Evolutionary conservation across 345 rosid genomes (phyloP).

Genomic region (Pistacia vera): DNA sequence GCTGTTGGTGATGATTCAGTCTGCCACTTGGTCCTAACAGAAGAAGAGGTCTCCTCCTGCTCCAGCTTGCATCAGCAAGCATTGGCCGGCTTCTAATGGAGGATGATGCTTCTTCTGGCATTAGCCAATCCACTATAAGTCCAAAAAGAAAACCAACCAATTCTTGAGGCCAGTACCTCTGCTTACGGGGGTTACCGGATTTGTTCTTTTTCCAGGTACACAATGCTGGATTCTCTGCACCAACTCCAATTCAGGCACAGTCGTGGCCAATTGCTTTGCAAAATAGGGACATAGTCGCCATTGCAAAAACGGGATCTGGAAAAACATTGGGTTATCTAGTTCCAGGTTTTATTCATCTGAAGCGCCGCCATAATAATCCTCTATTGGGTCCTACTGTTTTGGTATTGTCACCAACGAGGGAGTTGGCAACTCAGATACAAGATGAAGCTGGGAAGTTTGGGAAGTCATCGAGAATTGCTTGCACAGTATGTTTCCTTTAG

Average conservation of each 20-base stretch:
- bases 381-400: conserved; percentile 89
- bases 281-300: conserved; percentile 90
- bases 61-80: conserved; percentile 85
- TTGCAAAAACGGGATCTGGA: conserved; percentile 98
- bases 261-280: conserved; percentile 97
- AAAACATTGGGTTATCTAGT: conserved; percentile 93
- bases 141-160: conserved; percentile 42
- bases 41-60: conserved; percentile 97
- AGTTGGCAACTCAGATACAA: conserved; percentile 95
- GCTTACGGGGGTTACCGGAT: conserved; percentile 56
- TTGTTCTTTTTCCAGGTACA: conserved; percentile 84
- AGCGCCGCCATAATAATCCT: conserved; percentile 62
- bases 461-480: conserved; percentile 82
- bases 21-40: conserved; percentile 66
- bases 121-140: conserved; percentile 49
- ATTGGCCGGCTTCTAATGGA: conserved; percentile 76
- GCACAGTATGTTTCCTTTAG: conserved; percentile 59
- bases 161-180: conserved; percentile 54
- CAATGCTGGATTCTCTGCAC: conserved; percentile 89
- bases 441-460: conserved; percentile 95
- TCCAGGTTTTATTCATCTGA: conserved; percentile 88
- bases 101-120: conserved; percentile 98
- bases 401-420: conserved; percentile 96
- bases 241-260: conserved; percentile 99
- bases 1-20: conserved; percentile 82